Percentiles rank a stretch among this genome's conserved stretches.
These are phyloP conservation scores for Talaromyces sp. DNA, from an alignment of 2,329 filamentous ascomycete species.

Conservation along the genomic window DNA sequence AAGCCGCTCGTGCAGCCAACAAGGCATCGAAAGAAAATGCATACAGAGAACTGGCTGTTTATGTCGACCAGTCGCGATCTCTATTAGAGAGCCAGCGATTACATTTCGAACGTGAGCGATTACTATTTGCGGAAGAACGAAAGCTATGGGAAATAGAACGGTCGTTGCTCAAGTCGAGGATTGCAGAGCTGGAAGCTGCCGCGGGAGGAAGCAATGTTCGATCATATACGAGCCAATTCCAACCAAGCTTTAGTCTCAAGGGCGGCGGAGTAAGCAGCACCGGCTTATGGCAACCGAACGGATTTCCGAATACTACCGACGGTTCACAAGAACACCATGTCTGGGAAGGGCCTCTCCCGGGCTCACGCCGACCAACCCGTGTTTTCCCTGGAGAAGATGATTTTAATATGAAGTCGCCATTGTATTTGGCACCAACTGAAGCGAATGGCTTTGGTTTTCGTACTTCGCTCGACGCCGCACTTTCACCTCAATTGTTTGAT, in stretches of 20 bases:
- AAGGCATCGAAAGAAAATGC: constrained; percentile 4
- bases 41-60: constrained; percentile 33
- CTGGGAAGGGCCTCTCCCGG: constrained; percentile 46
- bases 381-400: constrained; percentile 42
- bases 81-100: constrained; percentile 40
- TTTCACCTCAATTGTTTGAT: constrained; percentile 40
- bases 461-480: constrained; percentile 41
- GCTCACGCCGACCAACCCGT: constrained; percentile 39
- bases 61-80: constrained; percentile 44
- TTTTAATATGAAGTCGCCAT: constrained; percentile 24
- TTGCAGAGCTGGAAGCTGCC: constrained; percentile 41
- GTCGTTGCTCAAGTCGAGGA: constrained; percentile 41
- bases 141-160: constrained; percentile 47
- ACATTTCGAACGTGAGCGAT: constrained; percentile 42
- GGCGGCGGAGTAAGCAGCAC: constrained; percentile 2
- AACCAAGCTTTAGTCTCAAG: constrained; percentile 5
- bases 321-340: constrained; percentile 33
- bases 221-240: constrained; percentile 1
- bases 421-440: constrained; percentile 30
- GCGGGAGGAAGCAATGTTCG: constrained; percentile 24
- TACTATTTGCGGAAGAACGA: constrained; percentile 44
- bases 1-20: constrained; percentile 24
- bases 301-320: not conserved
- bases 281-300: constrained; percentile 11
- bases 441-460: constrained; percentile 32